Evolutionary conservation across 2,329 filamentous ascomycete species (phyloP), one percentile per base, ranked within the genome.

Genomic region (Cladosporium sp.): DNA sequence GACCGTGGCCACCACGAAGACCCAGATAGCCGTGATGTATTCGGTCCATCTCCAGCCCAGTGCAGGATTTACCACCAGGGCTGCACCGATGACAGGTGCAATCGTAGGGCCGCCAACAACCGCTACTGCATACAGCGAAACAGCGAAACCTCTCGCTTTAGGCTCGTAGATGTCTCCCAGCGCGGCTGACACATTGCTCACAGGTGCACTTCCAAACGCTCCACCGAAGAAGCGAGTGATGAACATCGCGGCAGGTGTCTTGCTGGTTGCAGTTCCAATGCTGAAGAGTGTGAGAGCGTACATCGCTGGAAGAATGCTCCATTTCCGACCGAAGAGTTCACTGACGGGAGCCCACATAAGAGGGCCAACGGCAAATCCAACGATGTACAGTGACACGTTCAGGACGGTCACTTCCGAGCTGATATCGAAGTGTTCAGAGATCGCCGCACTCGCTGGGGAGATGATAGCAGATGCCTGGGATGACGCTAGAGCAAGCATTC

Each of bases 401-500:
- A 85, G 69, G 2, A 85, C 81, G 2, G 79, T 76, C 11, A 78
- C 78, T 62, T 85, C 81, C 21, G 69, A 65, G 28, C 78, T 78
- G 32, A 85, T 76, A 11, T 76, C 75, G 28, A 81, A 65, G 60
- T 84, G 79, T 34, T 71, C 65, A 1, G 80, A 76, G 43, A 86
- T 80, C 1, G 69, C 74, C 4, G 73, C 57, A 54, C 80, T 77
- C 1, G 82, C 84, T 0, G 84, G 80, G 2, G 83, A 76, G 46
- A 83, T 81, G 64, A 86, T 83, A 21, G 81, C 83, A 6, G 81
- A 83, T 4, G 81, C 84, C 57, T 84, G 70, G 66, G 79, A 82
- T 18, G 81, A 82, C 10, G 78, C 75, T n/a, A 85, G 71, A 1
- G 84, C 83, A 18, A 85, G 74, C 76, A 85, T 77, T 26, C 81